Conservation (phyloP, 148 eudicot species). For the Rhododendron vialii region DNA sequence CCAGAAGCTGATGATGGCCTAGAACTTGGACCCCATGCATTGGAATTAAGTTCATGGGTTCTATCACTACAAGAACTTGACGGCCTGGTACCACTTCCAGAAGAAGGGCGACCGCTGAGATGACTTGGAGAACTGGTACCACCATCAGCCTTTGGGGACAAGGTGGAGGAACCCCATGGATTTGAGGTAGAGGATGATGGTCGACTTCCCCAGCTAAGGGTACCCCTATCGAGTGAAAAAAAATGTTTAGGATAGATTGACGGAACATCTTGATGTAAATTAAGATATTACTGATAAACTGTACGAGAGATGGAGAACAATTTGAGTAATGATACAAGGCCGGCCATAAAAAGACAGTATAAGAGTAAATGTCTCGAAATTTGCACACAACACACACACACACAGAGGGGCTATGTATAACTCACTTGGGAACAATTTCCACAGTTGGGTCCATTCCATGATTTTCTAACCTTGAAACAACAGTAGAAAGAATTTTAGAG, state of each 20-base stretch:
- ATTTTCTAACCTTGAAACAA: constrained; percentile 81
- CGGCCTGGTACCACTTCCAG: constrained; percentile 85
- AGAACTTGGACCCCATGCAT: constrained; percentile 75
- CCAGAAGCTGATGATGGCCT: constrained; percentile 97
- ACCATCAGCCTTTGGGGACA: constrained; percentile 74
- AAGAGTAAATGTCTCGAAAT: neutral
- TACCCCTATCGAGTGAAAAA: constrained; percentile 52
- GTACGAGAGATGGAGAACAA: neutral
- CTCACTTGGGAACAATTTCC: constrained; percentile 99
- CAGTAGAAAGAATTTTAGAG: constrained; percentile 23
- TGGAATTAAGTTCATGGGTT: constrained; percentile 47
- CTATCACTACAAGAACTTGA: constrained; percentile 92
- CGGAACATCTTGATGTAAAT: neutral
- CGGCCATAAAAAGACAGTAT: neutral
- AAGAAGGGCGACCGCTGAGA: constrained; percentile 81
- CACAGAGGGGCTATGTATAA: constrained; percentile 2
- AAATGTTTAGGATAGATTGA: neutral
- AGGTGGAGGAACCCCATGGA: constrained; percentile 77
- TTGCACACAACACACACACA: neutral
- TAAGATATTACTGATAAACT: neutral
- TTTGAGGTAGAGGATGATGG: constrained; percentile 78
- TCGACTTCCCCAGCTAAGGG: constrained; percentile 85
- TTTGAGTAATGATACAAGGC: neutral
- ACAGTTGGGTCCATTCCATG: constrained; percentile 94
- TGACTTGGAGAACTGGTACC: constrained; percentile 65